These are phyloP conservation scores for Halteria grandinella DNA, from an alignment of 73 alveolate genomes.

Conservation along the genomic window DNA sequence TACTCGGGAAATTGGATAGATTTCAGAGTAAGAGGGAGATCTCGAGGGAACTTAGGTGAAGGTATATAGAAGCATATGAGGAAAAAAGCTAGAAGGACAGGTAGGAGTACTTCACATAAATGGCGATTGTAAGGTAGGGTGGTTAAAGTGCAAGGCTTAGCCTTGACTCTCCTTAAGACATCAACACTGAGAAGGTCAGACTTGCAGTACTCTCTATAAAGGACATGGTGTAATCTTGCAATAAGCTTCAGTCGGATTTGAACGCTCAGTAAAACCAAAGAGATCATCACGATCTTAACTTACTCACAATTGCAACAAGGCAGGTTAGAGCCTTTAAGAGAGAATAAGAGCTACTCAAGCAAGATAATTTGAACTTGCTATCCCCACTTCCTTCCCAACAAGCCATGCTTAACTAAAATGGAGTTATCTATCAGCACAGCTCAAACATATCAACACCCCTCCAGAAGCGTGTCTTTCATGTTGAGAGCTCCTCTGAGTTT, in stretches of 20 bases:
- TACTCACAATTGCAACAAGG: too few relatives aligned
- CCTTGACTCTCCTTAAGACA: background rate
- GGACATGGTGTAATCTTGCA: background rate
- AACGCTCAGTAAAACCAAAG: too few relatives aligned
- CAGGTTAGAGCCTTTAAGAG: too few relatives aligned
- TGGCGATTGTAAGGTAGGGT: background rate
- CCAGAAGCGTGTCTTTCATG: too few relatives aligned
- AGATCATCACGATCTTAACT: too few relatives aligned
- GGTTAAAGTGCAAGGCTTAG: background rate
- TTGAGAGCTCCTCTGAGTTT: too few relatives aligned
- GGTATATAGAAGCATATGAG: slow-evolving; percentile 8
- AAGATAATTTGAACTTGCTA: too few relatives aligned
- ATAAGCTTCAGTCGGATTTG: background rate
- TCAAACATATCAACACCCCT: too few relatives aligned
- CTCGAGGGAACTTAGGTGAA: slow-evolving; percentile 32
- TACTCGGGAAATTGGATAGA: slow-evolving; percentile 4
- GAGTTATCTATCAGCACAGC: too few relatives aligned
- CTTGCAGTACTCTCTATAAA: background rate
- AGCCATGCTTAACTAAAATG: too few relatives aligned
- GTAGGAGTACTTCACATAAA: background rate
- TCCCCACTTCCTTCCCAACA: too few relatives aligned
- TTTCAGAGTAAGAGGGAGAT: slow-evolving; percentile 10
- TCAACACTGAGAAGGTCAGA: slow-evolving; percentile 19
- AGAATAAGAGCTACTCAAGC: too few relatives aligned
- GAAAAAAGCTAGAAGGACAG: background rate